Conservation (phyloP, 257 asterid genomes). For the Paulownia fortunei region DNA sequence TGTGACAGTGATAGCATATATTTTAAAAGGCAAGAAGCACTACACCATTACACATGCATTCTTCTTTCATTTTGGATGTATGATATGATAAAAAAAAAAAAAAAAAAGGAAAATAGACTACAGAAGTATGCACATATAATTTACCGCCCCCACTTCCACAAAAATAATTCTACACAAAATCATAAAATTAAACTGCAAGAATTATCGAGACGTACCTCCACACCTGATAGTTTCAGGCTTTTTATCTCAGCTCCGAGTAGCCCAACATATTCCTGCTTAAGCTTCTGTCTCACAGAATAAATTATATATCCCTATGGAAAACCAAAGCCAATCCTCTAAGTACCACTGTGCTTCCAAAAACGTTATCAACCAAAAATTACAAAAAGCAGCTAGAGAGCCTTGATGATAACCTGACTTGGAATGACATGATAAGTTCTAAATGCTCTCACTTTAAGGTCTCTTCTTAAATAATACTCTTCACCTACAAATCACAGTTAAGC, state of each 20-base stretch:
- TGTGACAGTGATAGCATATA: not conserved
- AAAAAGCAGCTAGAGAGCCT: slow-evolving; percentile 5
- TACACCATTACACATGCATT: not conserved
- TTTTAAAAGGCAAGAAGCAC: not conserved
- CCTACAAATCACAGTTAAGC: slow-evolving; percentile 52
- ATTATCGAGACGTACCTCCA: slow-evolving; percentile 61
- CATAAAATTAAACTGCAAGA: slow-evolving; percentile 17
- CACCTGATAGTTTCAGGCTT: slow-evolving; percentile 74
- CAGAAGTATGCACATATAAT: not conserved
- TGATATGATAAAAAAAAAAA: not conserved
- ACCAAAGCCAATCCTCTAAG: slow-evolving; percentile 17
- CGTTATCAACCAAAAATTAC: not conserved
- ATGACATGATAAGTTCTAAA: slow-evolving; percentile 83
- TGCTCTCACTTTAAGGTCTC: slow-evolving; percentile 87
- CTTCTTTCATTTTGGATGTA: not conserved
- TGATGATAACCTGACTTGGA: slow-evolving; percentile 84
- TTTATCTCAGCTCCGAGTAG: slow-evolving; percentile 73
- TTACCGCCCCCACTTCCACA: not conserved
- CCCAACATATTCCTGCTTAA: slow-evolving; percentile 81
- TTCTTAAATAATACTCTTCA: slow-evolving; percentile 77
- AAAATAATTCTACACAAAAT: not conserved
- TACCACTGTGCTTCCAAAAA: not conserved
- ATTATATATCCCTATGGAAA: slow-evolving; percentile 74
- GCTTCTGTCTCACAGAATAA: slow-evolving; percentile 79
- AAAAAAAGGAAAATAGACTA: not conserved